Conservation (phyloP, 768 basidiomycete species). For the Pholiota microspora region DNA sequence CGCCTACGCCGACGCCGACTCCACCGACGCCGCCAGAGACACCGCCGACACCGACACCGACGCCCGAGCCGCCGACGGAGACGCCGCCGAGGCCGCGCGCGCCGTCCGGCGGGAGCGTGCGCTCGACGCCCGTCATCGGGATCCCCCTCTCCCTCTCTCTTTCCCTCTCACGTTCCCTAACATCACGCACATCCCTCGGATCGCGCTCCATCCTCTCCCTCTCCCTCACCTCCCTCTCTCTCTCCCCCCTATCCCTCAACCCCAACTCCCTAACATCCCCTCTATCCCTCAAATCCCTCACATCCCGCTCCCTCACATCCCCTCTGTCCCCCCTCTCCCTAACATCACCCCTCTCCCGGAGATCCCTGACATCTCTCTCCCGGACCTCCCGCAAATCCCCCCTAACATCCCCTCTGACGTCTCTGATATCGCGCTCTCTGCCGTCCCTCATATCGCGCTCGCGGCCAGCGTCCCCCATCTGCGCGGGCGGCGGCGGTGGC, state of each 20-base stretch:
- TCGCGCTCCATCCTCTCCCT: not conserved
- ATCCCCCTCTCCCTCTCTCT: no score
- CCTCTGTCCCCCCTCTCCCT: not conserved
- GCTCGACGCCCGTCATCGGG: no score
- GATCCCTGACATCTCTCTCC: constrained; percentile 5
- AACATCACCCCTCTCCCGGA: no score
- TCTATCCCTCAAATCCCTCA: not conserved
- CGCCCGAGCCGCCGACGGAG: no score
- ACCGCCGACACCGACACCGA: no score
- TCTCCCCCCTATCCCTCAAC: not conserved
- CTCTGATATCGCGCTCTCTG: not conserved
- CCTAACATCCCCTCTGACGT: not conserved
- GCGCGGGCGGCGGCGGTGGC: constrained; percentile 27
- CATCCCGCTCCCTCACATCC: constrained; percentile 6
- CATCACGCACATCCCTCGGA: not conserved
- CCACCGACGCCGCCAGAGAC: constrained; percentile 2
- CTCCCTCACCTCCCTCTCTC: not conserved
- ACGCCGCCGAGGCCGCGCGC: no score
- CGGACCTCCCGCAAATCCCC: not conserved
- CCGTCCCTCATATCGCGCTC: not conserved
- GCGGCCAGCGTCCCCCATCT: constrained; percentile 9
- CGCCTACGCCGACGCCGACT: not conserved
- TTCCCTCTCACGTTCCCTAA: not conserved
- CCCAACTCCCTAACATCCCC: not conserved
- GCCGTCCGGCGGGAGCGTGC: no score